Evolutionary conservation across 768 basidiomycete genomes (phyloP).

Genomic region (Rhizopogon roseolus): DNA sequence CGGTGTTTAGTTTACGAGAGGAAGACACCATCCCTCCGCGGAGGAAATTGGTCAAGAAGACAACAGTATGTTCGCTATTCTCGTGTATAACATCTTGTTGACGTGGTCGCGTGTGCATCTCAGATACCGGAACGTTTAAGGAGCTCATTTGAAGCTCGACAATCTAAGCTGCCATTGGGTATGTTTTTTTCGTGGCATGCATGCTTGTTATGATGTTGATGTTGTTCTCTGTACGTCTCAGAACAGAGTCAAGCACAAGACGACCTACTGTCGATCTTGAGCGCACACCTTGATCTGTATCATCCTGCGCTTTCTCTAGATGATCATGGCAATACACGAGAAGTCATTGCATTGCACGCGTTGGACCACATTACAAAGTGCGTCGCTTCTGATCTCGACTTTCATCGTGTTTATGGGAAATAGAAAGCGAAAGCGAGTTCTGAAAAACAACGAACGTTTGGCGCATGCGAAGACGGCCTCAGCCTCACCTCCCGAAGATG

Average conservation of each 20-base stretch:
- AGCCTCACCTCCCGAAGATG: conserved; percentile 58
- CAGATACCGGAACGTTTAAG: conserved; percentile 58
- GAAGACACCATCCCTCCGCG: conserved; percentile 30
- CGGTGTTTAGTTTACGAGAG: conserved; percentile 42
- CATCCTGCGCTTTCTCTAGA: conserved; percentile 63
- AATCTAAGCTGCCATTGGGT: conserved; percentile 53
- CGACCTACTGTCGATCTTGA: conserved; percentile 61
- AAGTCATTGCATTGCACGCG: conserved; percentile 72
- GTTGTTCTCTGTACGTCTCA: conserved; percentile 22
- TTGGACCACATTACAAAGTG: conserved; percentile 91
- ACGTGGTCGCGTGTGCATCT: neutral
- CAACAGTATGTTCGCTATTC: conserved; percentile 12
- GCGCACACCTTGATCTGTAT: conserved; percentile 76
- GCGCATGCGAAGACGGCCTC: conserved; percentile 59
- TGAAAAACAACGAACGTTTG: conserved; percentile 95
- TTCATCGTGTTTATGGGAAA: neutral
- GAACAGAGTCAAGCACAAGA: conserved; percentile 55
- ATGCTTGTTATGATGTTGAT: neutral
- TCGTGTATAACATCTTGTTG: neutral
- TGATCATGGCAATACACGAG: conserved; percentile 55
- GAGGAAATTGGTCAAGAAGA: conserved; percentile 20
- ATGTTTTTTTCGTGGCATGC: conserved; percentile 2
- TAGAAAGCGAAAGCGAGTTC: conserved; percentile 84
- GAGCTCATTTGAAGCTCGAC: conserved; percentile 48
- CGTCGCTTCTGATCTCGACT: neutral